Evolutionary conservation across 148 eudicot genomes (phyloP).

Genomic region (Chenopodium quinoa): DNA sequence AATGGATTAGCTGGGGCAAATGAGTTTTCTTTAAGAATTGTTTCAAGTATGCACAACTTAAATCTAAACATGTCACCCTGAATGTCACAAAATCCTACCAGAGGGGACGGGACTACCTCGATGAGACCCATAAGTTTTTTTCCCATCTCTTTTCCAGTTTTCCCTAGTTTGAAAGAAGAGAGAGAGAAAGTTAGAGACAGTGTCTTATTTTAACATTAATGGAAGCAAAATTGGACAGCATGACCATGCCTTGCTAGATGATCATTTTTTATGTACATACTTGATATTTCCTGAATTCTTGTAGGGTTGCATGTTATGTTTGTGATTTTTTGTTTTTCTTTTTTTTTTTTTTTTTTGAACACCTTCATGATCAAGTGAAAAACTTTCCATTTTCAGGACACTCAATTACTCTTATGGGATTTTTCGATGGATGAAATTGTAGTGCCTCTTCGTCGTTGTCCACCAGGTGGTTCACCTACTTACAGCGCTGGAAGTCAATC

Average conservation of each 20-base stretch:
- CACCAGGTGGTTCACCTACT: constrained; percentile 73
- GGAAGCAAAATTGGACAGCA: background rate
- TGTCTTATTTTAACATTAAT: background rate
- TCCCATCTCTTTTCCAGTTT: background rate
- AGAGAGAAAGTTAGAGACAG: background rate
- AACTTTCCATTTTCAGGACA: constrained; percentile 43
- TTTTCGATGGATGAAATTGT: constrained; percentile 68
- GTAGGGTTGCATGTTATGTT: background rate
- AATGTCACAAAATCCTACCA: background rate
- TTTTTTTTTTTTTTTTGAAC: background rate
- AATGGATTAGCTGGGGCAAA: background rate
- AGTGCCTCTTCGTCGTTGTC: constrained; percentile 67
- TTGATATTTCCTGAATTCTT: background rate
- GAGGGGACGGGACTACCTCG: background rate
- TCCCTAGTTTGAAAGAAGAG: background rate
- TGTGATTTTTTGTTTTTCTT: background rate
- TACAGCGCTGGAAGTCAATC: constrained; percentile 61
- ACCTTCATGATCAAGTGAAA: background rate
- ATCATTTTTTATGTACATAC: background rate
- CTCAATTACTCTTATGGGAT: constrained; percentile 77
- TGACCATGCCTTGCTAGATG: background rate
- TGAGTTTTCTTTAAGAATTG: background rate
- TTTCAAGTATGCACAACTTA: background rate
- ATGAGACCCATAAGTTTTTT: background rate
- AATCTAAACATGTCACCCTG: background rate